These are phyloP conservation scores for Mycocentrospora acerina DNA, from an alignment of 2,329 filamentous ascomycete species.

Conservation along the genomic window DNA sequence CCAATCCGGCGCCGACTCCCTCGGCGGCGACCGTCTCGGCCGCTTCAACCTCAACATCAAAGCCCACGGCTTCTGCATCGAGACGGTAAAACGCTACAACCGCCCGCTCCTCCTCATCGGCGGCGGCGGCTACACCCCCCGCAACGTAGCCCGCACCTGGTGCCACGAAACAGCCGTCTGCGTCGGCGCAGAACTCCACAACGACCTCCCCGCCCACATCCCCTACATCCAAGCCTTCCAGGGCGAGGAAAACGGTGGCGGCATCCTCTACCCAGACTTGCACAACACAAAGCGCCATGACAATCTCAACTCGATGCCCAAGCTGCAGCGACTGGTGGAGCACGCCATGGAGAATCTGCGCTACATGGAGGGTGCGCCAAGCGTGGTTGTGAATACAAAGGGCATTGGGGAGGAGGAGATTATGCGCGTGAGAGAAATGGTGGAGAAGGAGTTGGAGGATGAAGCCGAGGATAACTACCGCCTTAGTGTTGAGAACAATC, in stretches of 20 bases:
- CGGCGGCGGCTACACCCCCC: slow-evolving; percentile 92
- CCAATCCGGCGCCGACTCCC: slow-evolving; percentile 92
- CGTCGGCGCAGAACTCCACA: slow-evolving; percentile 70
- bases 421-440: slow-evolving; percentile 61
- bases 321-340: slow-evolving; percentile 72
- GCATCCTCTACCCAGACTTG: slow-evolving; percentile 82
- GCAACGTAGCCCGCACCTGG: slow-evolving; percentile 96
- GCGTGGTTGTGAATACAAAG: slow-evolving; percentile 71
- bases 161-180: slow-evolving; percentile 94
- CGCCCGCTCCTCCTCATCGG: slow-evolving; percentile 88
- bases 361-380: slow-evolving; percentile 82
- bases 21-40: slow-evolving; percentile 89
- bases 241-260: slow-evolving; percentile 69
- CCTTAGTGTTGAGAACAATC: slow-evolving; percentile 55
- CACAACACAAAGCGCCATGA: slow-evolving; percentile 70
- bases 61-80: slow-evolving; percentile 88
- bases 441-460: slow-evolving; percentile 68
- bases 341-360: slow-evolving; percentile 82
- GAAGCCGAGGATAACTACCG: slow-evolving; percentile 58
- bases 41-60: slow-evolving; percentile 97
- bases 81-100: slow-evolving; percentile 78
- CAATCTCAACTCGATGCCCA: slow-evolving; percentile 78
- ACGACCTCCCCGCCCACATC: slow-evolving; percentile 74
- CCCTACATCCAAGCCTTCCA: slow-evolving; percentile 84
- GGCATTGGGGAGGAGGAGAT: slow-evolving; percentile 70